Percentiles rank a stretch among this genome's conserved stretches.
Conservation (phyloP, 495 filamentous ascomycete genomes). For the Delitschia confertaspora region DNA sequence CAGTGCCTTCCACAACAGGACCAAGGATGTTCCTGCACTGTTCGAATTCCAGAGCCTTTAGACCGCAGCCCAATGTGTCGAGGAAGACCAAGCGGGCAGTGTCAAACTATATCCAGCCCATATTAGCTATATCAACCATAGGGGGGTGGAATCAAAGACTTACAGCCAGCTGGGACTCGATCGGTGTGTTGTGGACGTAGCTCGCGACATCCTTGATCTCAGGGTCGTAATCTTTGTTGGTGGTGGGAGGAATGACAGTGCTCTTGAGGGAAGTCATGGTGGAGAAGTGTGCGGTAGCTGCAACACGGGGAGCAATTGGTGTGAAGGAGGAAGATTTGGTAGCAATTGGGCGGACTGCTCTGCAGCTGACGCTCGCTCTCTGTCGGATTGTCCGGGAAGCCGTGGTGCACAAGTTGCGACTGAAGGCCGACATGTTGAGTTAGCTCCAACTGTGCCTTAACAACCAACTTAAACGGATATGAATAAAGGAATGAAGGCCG, state of each 20-base stretch:
- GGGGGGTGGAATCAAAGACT: slow-evolving; percentile 30
- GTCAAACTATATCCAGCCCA: slow-evolving; percentile 58
- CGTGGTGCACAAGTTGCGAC: slow-evolving; percentile 29
- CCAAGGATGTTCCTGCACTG: slow-evolving; percentile 92
- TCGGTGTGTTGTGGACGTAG: slow-evolving; percentile 86
- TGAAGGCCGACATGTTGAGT: slow-evolving; percentile 32
- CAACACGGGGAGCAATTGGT: slow-evolving; percentile 14
- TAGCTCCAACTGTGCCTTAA: slow-evolving; percentile 19
- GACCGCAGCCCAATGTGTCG: slow-evolving; percentile 92
- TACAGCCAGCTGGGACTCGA: slow-evolving; percentile 88
- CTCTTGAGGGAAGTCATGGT: slow-evolving; percentile 49
- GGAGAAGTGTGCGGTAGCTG: slow-evolving; percentile 42
- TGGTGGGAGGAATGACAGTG: slow-evolving; percentile 42
- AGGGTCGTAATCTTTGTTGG: slow-evolving; percentile 60
- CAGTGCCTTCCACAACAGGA: slow-evolving; percentile 83
- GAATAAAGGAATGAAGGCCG: slow-evolving; percentile 13
- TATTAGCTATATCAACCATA: slow-evolving; percentile 11
- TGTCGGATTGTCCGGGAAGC: slow-evolving; percentile 29
- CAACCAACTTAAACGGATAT: slow-evolving; percentile 13
- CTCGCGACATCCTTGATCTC: slow-evolving; percentile 90
- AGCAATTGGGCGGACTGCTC: slow-evolving; percentile 25
- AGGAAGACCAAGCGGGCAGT: slow-evolving; percentile 56
- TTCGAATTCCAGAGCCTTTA: slow-evolving; percentile 91
- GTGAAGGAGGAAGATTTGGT: slow-evolving; percentile 13
- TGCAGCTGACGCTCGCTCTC: slow-evolving; percentile 16